phyloP scores from a whole-genome alignment of 331 rosid species.

The Saraca asoca region DNA sequence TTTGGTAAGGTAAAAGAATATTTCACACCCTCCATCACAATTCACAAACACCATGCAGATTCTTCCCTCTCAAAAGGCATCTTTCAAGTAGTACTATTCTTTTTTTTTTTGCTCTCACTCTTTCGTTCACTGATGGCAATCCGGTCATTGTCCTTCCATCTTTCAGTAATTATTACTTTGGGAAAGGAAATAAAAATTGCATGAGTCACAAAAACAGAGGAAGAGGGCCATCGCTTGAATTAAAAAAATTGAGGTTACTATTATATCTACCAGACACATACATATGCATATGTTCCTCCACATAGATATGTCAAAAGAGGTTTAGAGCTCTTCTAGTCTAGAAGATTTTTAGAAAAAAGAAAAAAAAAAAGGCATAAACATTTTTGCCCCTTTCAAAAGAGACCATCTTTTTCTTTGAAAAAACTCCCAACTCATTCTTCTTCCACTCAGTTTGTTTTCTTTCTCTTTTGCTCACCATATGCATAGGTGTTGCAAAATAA shows the following conservation, averaged over 20 bases:
- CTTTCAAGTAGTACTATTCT: neutral
- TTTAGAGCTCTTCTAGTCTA: constrained; percentile 45
- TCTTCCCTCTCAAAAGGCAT: constrained; percentile 24
- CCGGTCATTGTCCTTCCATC: no score
- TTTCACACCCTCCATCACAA: no score
- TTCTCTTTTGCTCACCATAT: neutral
- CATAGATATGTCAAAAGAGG: constrained; percentile 53
- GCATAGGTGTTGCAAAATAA: constrained; percentile 37
- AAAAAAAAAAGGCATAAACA: constrained; percentile 34
- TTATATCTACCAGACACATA: constrained; percentile 49
- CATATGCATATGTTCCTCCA: constrained; percentile 49
- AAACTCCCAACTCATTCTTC: no score
- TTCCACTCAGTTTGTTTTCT: neutral
- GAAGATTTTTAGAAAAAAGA: constrained; percentile 26
- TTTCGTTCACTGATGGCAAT: neutral
- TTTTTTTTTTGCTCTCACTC: neutral
- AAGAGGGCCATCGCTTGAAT: constrained; percentile 27
- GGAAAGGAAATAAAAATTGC: neutral
- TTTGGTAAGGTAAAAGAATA: neutral
- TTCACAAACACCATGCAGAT: constrained; percentile 21
- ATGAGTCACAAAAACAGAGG: constrained; percentile 12
- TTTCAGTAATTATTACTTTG: neutral
- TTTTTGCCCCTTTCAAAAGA: constrained; percentile 9
- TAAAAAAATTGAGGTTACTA: constrained; percentile 36
- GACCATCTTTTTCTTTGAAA: constrained; percentile 34